Percentiles rank a stretch among this genome's conserved stretches.
Evolutionary conservation across 768 basidiomycete genomes (phyloP).

Genomic region (Cubamyces sp.): DNA sequence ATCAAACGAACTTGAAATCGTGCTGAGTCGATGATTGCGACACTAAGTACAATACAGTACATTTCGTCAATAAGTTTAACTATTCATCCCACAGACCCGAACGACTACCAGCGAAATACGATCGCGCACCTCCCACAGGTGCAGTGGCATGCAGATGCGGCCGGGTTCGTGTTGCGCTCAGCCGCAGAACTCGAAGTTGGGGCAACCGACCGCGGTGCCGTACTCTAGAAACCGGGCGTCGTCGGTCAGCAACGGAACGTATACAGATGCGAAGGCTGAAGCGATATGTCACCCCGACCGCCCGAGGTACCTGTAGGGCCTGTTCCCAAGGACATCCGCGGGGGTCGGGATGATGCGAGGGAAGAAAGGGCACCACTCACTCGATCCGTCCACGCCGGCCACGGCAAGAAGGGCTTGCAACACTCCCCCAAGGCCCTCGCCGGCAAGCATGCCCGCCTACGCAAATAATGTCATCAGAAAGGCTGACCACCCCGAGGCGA

Average conservation of each 20-base stretch:
- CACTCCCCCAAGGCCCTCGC: slow-evolving; percentile 61
- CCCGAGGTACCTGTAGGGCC: no score
- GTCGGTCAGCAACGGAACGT: not conserved
- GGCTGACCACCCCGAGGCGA: no score
- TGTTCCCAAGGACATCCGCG: no score
- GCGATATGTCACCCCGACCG: no score
- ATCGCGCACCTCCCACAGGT: not conserved
- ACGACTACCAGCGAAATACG: not conserved
- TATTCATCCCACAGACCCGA: no score
- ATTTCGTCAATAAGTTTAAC: no score
- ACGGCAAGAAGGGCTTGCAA: slow-evolving; percentile 60
- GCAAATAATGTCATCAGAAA: no score
- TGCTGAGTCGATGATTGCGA: no score
- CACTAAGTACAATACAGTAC: no score
- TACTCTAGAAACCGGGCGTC: slow-evolving; percentile 26
- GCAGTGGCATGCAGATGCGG: not conserved
- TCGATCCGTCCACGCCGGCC: slow-evolving; percentile 52
- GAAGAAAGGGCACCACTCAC: slow-evolving; percentile 35
- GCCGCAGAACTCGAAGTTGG: slow-evolving; percentile 55
- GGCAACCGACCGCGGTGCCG: slow-evolving; percentile 58
- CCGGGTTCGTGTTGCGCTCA: slow-evolving; percentile 28
- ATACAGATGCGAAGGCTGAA: no score
- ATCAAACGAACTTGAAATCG: no score
- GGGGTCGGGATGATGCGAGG: no score
- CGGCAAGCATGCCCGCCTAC: slow-evolving; percentile 44